Evolutionary conservation across 2,329 filamentous ascomycete species (phyloP).

Genomic region (Calonectria leucothoes): DNA sequence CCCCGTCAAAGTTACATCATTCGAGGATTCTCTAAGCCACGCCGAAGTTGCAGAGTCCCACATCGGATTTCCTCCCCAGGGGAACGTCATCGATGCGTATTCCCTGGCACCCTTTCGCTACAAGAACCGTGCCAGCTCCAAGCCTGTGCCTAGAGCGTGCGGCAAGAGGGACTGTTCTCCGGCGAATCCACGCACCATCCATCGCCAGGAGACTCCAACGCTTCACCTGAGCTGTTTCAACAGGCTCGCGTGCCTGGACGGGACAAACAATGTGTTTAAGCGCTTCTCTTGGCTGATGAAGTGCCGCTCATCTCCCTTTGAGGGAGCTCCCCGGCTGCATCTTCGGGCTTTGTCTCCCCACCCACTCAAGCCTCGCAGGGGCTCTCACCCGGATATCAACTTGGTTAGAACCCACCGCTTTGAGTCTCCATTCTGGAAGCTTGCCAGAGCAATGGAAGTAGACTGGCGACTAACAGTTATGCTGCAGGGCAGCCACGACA

Average conservation of each 20-base stretch:
- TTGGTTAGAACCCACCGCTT: not conserved
- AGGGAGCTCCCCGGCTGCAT: not conserved
- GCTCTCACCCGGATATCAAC: not conserved
- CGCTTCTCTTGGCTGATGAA: not conserved
- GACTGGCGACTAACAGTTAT: not conserved
- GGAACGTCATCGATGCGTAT: not conserved
- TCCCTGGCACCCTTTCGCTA: not conserved
- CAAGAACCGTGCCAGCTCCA: not conserved
- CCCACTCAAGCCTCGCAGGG: not conserved
- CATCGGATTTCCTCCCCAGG: not conserved
- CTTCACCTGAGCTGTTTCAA: not conserved
- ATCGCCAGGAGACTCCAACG: not conserved
- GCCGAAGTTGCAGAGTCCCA: not conserved
- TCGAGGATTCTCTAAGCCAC: not conserved
- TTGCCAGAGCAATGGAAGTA: not conserved
- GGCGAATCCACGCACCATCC: not conserved
- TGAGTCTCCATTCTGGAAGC: not conserved
- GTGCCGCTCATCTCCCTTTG: not conserved
- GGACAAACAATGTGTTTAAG: not conserved
- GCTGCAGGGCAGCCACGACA: not conserved
- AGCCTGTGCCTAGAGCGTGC: not conserved
- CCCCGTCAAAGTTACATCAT: not conserved
- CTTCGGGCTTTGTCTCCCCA: not conserved
- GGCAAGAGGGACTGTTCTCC: not conserved
- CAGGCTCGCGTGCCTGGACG: not conserved